Evolutionary conservation across 1,284 basidiomycete species (phyloP).

Genomic region (Rhodotorula sp.): DNA sequence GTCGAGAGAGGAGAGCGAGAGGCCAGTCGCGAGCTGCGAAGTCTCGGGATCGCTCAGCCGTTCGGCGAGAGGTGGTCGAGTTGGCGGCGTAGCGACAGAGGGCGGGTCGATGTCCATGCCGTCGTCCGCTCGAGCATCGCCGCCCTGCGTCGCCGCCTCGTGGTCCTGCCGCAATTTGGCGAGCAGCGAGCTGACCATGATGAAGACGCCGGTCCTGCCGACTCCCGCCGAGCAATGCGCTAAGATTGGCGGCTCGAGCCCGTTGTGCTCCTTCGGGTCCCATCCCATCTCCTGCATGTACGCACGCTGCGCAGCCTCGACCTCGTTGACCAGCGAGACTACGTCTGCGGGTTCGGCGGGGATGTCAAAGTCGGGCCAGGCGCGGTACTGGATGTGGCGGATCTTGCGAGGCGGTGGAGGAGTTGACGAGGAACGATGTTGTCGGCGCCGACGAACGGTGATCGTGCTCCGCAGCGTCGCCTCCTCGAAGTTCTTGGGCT

Average conservation of each 20-base stretch:
- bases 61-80: background rate
- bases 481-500: constrained; percentile 2
- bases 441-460: constrained; percentile 26
- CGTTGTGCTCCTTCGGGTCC: constrained; percentile 21
- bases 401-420: constrained; percentile 48
- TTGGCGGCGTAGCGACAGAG: background rate
- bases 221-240: constrained; percentile 73
- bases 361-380: constrained; percentile 93
- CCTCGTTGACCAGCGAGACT: constrained; percentile 64
- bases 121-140: background rate
- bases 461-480: constrained; percentile 40
- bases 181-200: constrained; percentile 79
- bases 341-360: constrained; percentile 75
- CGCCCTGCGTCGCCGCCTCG: background rate
- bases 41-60: constrained; percentile 19
- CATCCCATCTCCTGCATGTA: constrained; percentile 51
- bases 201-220: constrained; percentile 86
- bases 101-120: constrained; percentile 33
- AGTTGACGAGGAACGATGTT: background rate
- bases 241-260: constrained; percentile 49
- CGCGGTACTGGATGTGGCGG: constrained; percentile 80
- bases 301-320: constrained; percentile 60
- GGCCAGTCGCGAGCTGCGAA: constrained; percentile 19
- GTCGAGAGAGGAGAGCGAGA: constrained; percentile 14
- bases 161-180: constrained; percentile 69